These are phyloP conservation scores for Cicer yamashitae DNA, from an alignment of 306 rosid species.

Conservation along the genomic window DNA sequence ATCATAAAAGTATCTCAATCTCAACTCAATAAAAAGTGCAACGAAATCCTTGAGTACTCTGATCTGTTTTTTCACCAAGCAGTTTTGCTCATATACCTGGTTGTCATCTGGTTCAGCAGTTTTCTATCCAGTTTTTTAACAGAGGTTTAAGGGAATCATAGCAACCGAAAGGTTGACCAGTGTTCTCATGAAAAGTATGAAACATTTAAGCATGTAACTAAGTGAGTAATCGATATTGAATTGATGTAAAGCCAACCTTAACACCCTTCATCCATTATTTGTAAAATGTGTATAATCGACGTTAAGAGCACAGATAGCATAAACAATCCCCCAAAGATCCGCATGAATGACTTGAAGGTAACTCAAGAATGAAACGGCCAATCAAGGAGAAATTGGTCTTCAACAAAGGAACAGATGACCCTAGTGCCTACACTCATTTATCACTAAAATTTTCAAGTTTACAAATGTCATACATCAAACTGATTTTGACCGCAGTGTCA, in stretches of 20 bases:
- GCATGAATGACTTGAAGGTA: background rate
- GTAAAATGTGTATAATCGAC: background rate
- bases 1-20: too few relatives aligned
- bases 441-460: constrained; percentile 35
- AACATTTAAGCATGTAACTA: background rate
- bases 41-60: too few relatives aligned
- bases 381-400: constrained; percentile 23
- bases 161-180: background rate
- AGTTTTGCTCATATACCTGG: too few relatives aligned
- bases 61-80: too few relatives aligned
- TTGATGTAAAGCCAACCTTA: background rate
- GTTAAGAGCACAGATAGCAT: background rate
- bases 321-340: background rate
- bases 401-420: background rate
- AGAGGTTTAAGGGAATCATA: background rate
- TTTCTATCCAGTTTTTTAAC: too few relatives aligned
- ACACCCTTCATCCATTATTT: background rate
- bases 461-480: constrained; percentile 39
- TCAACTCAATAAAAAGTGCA: too few relatives aligned
- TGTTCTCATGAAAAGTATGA: background rate
- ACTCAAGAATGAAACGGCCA: constrained; percentile 1
- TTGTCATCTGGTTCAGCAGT: too few relatives aligned
- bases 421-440: constrained; percentile 2
- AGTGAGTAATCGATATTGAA: background rate
- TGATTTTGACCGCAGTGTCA: constrained; percentile 5